Base-by-base conservation (phyloP, 768 basidiomycete genomes). In the Boletus fagicola region DNA sequence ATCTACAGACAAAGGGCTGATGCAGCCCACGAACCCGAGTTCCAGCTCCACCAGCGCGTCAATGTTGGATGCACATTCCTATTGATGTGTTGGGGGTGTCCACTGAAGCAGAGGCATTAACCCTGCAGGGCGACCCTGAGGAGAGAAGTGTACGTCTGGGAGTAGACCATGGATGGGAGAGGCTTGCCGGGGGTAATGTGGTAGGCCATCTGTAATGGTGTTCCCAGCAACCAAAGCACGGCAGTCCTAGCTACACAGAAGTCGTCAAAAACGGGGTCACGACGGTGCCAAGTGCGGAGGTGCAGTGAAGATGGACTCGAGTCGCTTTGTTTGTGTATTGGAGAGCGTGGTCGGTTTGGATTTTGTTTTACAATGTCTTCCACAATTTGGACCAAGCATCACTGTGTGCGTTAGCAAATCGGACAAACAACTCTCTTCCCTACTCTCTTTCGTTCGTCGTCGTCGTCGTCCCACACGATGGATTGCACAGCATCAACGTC, bases 311-410 rank as follows among this genome's bases (percentile, higher is more conserved):
- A 36, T 26, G 22, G 9, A 12, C 18, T 61, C 58, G 57, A 28
- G 26, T 65, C 56, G 58, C 72, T 72, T 72, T 72, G 71, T 72
- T 74, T 74, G 71, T 72, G 71, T 72, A 74, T 72, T 72, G 71
- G 71, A 74, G 71, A 74, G 71, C 71, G 72, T 72, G 71, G 71
- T 73, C 65, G 71, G 72, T 72, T 72, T 72, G 71, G 71, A 74
- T 77, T 77, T 84, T 88, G 86, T 87, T 85, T 86, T 86, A 83
- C 78, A 77, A 75, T 84, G 85, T 86, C 84, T 80, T 86, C 76
- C 72, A 81, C 74, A 77, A 83, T 88, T 87, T 88, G 86, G 80
- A 80, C 81, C 75, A 71, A 62, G 66, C 55, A 82, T 83, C 78
- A 77, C 76, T 74, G 77, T 76, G 76, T 82, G 81, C 81, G 85